Evolutionary conservation across 192 early-diverging fungal genomes (phyloP), one percentile per base, ranked within the genome.

Genomic region (Mortierella hygrophila): DNA sequence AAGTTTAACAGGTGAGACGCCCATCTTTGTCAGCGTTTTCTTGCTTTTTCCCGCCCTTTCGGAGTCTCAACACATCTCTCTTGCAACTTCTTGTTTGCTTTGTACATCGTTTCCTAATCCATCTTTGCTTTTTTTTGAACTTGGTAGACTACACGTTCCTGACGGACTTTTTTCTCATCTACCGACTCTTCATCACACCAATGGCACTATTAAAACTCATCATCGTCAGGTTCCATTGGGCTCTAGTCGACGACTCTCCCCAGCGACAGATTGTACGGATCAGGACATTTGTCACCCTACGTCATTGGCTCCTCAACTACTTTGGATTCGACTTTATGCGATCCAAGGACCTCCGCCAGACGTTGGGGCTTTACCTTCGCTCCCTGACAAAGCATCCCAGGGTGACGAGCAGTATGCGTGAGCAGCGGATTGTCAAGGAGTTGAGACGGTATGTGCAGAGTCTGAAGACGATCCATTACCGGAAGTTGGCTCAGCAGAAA

Each of bases 151-250:
- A 93, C 75, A 88, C 86, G 4, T 92, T 93, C 70, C 76, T 93
- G 80, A 92, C 93, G 13, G 93, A 93, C 75, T 93, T 93, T 73
- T 93, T 93, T 72, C 77, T 93, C n/a, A 92, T 90, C 42, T 93
- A 90, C 49, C 89, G 93, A 8, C 80, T 84, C n/a, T 93, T 93
- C 76, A 90, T 93, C 60, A 73, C 91, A 11, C 91, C 93, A 23
- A 73, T 89, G 47, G 87, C 91, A 15, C 70, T 93, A n/a, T 89
- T 92, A 37, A 89, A 91, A 68, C 70, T 93, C 9, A 76, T 93
- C 26, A 90, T 92, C 15, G 76, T 91, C 29, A 84, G 93, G 1
- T 93, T 93, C 63, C 76, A 83, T 13, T 93, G 93, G 93, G 90
- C 91, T 29, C 74, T 92, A 2, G 72, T 76, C 37, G 84, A 90